Conservation (phyloP, 345 rosid genomes). For the Cardamine resedifolia region DNA sequence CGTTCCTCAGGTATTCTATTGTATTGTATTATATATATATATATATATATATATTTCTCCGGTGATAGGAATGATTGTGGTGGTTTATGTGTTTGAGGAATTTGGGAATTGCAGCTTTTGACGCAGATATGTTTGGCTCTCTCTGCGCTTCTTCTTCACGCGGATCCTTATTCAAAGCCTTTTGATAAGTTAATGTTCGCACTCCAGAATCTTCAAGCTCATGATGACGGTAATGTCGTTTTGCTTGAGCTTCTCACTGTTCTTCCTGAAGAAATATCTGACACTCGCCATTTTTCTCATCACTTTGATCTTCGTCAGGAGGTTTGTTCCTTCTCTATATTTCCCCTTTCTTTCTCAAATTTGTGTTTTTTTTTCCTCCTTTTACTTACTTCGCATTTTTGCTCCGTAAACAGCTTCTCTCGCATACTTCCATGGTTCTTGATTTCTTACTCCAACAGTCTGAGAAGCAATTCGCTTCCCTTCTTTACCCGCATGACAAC, state of each 20-base stretch:
- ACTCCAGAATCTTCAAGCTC: slow-evolving; percentile 71
- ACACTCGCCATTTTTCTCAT: slow-evolving; percentile 58
- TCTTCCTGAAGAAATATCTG: slow-evolving; percentile 88
- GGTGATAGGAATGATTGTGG: not conserved
- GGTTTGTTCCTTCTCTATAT: slow-evolving; percentile 22
- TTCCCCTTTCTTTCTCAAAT: not conserved
- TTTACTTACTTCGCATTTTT: slow-evolving; percentile 10
- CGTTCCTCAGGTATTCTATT: slow-evolving; percentile 94
- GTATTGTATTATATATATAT: too few relatives aligned
- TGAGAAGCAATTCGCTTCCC: slow-evolving; percentile 53
- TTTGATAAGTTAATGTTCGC: slow-evolving; percentile 82
- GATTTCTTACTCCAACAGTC: slow-evolving; percentile 89
- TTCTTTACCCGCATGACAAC: slow-evolving; percentile 49
- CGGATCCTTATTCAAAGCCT: slow-evolving; percentile 75
- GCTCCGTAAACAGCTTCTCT: slow-evolving; percentile 60
- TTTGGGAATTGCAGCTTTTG: slow-evolving; percentile 58
- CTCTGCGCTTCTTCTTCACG: slow-evolving; percentile 72
- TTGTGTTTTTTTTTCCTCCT: not conserved
- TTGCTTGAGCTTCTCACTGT: slow-evolving; percentile 92
- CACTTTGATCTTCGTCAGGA: slow-evolving; percentile 30
- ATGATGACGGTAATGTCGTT: slow-evolving; percentile 78
- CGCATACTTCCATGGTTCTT: slow-evolving; percentile 76
- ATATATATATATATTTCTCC: too few relatives aligned
- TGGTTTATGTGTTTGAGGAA: slow-evolving; percentile 21
- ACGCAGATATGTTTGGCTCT: slow-evolving; percentile 96